Evolutionary conservation across 768 basidiomycete species (phyloP).

Genomic region (Suillus lakei): DNA sequence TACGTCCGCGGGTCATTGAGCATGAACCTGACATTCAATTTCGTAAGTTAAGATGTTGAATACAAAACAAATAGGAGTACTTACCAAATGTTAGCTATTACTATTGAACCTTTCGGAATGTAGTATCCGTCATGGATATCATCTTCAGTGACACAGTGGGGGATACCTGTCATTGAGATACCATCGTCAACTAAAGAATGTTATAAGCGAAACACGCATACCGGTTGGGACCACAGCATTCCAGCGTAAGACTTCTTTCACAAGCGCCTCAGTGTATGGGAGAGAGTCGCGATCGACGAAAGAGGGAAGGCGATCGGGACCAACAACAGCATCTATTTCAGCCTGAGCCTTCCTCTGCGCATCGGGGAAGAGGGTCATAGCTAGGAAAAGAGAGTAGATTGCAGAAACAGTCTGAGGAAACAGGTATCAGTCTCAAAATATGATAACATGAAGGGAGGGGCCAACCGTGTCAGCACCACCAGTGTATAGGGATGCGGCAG

Average conservation of each 20-base stretch:
- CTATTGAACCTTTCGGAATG: slow-evolving; percentile 51
- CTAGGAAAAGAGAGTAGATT: slow-evolving; percentile 14
- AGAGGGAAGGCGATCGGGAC: slow-evolving; percentile 61
- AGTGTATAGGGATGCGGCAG: slow-evolving; percentile 40
- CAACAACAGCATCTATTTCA: slow-evolving; percentile 65
- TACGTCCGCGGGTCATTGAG: slow-evolving; percentile 45
- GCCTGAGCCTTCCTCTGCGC: slow-evolving; percentile 61
- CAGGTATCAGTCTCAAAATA: not conserved
- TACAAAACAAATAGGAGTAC: slow-evolving; percentile 16
- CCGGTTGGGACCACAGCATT: slow-evolving; percentile 43
- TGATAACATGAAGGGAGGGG: not conserved
- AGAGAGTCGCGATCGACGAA: slow-evolving; percentile 60
- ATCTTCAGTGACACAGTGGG: slow-evolving; percentile 60
- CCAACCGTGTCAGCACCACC: slow-evolving; percentile 17
- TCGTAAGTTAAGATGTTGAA: slow-evolving; percentile 7
- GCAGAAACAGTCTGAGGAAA: slow-evolving; percentile 8
- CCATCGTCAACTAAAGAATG: slow-evolving; percentile 35
- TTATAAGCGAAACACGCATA: slow-evolving; percentile 41
- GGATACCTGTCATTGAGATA: slow-evolving; percentile 21
- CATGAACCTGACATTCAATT: slow-evolving; percentile 28
- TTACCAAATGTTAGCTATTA: slow-evolving; percentile 30
- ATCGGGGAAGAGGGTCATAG: slow-evolving; percentile 35
- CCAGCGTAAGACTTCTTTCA: slow-evolving; percentile 60
- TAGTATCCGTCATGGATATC: slow-evolving; percentile 65
- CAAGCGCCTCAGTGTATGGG: slow-evolving; percentile 64